phyloP scores from a whole-genome alignment of 1,284 basidiomycete genomes.

The Vanrija sp. region DNA sequence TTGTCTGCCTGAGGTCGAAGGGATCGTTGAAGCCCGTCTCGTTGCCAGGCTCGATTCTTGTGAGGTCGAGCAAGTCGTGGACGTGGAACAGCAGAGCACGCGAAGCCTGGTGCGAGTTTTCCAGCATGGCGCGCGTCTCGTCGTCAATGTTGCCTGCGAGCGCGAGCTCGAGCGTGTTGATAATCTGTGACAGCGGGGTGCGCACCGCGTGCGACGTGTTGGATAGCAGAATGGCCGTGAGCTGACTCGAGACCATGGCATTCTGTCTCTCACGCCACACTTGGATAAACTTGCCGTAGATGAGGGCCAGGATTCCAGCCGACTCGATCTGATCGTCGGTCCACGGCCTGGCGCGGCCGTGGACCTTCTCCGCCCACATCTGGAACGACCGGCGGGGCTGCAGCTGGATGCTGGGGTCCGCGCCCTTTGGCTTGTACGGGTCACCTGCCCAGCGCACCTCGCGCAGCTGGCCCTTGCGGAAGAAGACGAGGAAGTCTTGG shows the following conservation, averaged over 20 bases:
- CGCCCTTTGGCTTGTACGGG: slow-evolving; percentile 56
- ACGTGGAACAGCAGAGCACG: slow-evolving; percentile 77
- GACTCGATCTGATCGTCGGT: slow-evolving; percentile 85
- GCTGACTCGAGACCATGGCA: slow-evolving; percentile 65
- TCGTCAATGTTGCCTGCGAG: slow-evolving; percentile 71
- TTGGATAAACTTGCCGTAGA: slow-evolving; percentile 65
- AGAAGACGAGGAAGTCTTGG: slow-evolving; percentile 71
- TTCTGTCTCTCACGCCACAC: slow-evolving; percentile 84
- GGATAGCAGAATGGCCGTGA: slow-evolving; percentile 75
- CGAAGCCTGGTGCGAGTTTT: slow-evolving; percentile 73
- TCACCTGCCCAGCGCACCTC: slow-evolving; percentile 76
- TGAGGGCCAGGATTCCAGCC: slow-evolving; percentile 75
- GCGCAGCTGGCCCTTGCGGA: slow-evolving; percentile 70
- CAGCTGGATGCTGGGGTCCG: slow-evolving; percentile 43
- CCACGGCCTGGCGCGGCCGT: slow-evolving; percentile 70
- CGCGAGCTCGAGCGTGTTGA: slow-evolving; percentile 78
- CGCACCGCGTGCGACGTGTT: slow-evolving; percentile 83
- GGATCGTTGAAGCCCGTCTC: slow-evolving; percentile 78
- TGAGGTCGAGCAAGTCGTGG: slow-evolving; percentile 81
- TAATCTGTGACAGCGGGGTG: slow-evolving; percentile 40
- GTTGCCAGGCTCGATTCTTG: slow-evolving; percentile 72
- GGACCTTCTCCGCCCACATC: slow-evolving; percentile 73
- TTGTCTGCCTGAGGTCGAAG: slow-evolving; percentile 66
- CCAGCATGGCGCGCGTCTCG: slow-evolving; percentile 75
- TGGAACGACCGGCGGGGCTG: slow-evolving; percentile 79